These are phyloP conservation scores for Clonostachys chloroleuca DNA, from an alignment of 2,329 filamentous ascomycete genomes.

Conservation along the genomic window DNA sequence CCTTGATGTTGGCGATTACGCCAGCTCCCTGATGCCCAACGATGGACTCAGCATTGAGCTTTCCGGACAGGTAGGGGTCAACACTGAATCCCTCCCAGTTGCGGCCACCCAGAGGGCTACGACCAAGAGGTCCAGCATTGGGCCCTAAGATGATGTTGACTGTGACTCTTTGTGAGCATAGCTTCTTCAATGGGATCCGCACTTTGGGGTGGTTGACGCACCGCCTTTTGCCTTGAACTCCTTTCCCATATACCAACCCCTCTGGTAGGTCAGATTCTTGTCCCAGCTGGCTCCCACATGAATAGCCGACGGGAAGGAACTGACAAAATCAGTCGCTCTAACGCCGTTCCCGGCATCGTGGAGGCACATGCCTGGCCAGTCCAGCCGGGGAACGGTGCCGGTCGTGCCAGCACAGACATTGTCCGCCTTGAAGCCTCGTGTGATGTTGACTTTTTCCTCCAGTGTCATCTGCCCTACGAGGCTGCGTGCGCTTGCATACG, in stretches of 20 bases:
- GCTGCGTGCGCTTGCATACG: constrained; percentile 51
- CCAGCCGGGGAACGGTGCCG: constrained; percentile 35
- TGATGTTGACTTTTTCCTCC: constrained; percentile 57
- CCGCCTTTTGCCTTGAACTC: constrained; percentile 55
- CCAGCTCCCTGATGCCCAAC: constrained; percentile 73
- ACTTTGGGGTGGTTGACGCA: constrained; percentile 23
- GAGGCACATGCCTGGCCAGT: constrained; percentile 41
- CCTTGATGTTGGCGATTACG: constrained; percentile 72
- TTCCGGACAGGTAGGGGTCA: constrained; percentile 68
- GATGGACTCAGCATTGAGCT: constrained; percentile 67
- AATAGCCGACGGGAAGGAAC: constrained; percentile 39
- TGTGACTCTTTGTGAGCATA: constrained; percentile 1
- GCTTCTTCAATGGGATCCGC: too few relatives aligned
- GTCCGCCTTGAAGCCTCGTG: constrained; percentile 47
- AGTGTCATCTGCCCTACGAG: constrained; percentile 60
- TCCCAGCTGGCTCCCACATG: constrained; percentile 51
- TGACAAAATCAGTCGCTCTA: constrained; percentile 41
- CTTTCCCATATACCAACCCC: constrained; percentile 47
- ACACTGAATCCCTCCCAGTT: constrained; percentile 74
- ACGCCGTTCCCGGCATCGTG: constrained; percentile 46
- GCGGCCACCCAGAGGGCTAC: constrained; percentile 66
- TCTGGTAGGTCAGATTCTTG: constrained; percentile 41
- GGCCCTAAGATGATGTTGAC: constrained; percentile 69
- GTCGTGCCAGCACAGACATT: constrained; percentile 44
- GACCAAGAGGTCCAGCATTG: constrained; percentile 64